Evolutionary conservation across 2,329 filamentous ascomycete genomes (phyloP).

Genomic region (Tolypocladium amazonense): DNA sequence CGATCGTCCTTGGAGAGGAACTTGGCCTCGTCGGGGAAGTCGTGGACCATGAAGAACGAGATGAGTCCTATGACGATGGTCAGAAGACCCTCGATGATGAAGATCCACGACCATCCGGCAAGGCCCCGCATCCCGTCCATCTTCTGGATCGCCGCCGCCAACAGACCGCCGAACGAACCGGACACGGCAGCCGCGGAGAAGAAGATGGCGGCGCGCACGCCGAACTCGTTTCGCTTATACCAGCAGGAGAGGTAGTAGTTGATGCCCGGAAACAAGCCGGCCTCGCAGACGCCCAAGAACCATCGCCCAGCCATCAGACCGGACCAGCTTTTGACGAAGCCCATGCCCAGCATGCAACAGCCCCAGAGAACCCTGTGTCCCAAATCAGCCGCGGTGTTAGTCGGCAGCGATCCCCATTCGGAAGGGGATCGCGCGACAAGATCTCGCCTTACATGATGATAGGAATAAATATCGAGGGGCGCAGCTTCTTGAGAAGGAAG

Average conservation of each 20-base stretch:
- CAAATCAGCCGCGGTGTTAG: slow-evolving; percentile 8
- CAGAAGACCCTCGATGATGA: slow-evolving; percentile 58
- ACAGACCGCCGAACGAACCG: slow-evolving; percentile 65
- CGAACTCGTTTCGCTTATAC: slow-evolving; percentile 73
- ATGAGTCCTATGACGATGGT: slow-evolving; percentile 58
- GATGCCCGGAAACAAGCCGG: slow-evolving; percentile 66
- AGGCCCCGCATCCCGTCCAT: slow-evolving; percentile 54
- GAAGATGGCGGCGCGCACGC: slow-evolving; percentile 70
- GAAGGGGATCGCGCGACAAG: not conserved
- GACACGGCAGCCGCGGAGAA: slow-evolving; percentile 74
- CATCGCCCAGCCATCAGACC: slow-evolving; percentile 56
- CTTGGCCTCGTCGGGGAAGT: slow-evolving; percentile 67
- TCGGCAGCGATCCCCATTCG: too few relatives aligned
- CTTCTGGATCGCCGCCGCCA: slow-evolving; percentile 60
- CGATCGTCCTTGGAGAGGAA: slow-evolving; percentile 65
- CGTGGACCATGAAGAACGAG: slow-evolving; percentile 70
- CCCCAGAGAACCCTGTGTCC: slow-evolving; percentile 51
- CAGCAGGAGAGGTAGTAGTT: slow-evolving; percentile 77
- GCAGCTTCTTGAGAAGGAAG: slow-evolving; percentile 63
- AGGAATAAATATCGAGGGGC: slow-evolving; percentile 71
- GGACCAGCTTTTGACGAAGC: slow-evolving; percentile 51
- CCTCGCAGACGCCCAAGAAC: slow-evolving; percentile 66
- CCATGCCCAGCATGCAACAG: slow-evolving; percentile 57
- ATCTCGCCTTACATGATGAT: slow-evolving; percentile 55
- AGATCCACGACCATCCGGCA: slow-evolving; percentile 54